Evolutionary conservation across 163 green algal genomes (phyloP).

Genomic region (Coccomyxa subellipsoidea): DNA sequence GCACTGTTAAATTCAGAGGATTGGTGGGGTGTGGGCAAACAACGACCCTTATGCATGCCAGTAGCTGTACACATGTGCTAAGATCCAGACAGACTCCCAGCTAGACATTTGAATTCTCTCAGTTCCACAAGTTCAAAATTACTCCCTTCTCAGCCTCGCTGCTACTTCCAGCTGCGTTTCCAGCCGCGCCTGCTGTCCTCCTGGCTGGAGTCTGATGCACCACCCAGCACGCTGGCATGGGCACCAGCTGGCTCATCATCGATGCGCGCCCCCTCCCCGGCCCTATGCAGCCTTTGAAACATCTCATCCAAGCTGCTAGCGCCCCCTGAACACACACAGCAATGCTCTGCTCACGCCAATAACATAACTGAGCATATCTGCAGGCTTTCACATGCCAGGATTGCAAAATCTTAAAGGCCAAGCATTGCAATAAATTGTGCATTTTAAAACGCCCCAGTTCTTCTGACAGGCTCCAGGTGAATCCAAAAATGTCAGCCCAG

Average conservation of each 20-base stretch:
- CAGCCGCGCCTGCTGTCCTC: neutral
- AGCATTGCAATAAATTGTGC: neutral
- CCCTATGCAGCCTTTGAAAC: neutral
- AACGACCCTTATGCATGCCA: too few species aligned
- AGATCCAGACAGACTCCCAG: too few species aligned
- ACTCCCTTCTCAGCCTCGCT: neutral
- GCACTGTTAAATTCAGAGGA: too few species aligned
- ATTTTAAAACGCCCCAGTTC: too few species aligned
- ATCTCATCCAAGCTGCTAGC: neutral
- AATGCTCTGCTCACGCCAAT: neutral
- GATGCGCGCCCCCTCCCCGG: neutral
- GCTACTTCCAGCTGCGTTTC: neutral
- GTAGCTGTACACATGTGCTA: too few species aligned
- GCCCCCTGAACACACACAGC: neutral
- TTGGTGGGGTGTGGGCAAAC: too few species aligned
- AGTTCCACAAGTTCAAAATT: neutral
- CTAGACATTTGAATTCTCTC: too few species aligned
- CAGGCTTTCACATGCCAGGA: too few species aligned
- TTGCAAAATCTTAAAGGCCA: too few species aligned
- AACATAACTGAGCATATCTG: neutral
- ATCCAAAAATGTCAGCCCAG: too few species aligned
- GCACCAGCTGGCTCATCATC: neutral
- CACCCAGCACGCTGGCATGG: neutral
- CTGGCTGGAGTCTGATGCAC: neutral
- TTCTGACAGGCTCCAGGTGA: too few species aligned